Base-by-base conservation (phyloP, 192 early-diverging fungal species). In the Geranomyces michiganensis region DNA sequence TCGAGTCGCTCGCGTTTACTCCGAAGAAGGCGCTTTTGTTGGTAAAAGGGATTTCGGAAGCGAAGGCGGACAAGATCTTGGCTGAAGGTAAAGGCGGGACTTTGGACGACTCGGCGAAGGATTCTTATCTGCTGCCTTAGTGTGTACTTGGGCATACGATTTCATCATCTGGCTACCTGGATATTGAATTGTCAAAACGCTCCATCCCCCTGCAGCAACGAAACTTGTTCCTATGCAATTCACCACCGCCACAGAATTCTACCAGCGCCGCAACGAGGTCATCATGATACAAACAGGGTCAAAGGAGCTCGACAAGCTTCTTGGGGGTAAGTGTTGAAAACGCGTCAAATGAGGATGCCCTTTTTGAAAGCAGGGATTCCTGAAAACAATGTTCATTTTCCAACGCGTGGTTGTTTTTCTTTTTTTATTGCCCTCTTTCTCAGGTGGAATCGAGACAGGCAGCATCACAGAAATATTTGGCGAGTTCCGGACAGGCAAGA, bases 401-500 rank as follows among this genome's bases (percentile, higher is more conserved):
- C n/a, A n/a, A n/a, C n/a, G n/a, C n/a, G 43, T 51, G 22, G 26
- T 53, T 21, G 19, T 36, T 21, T 45, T 24, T 48, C 31, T 53
- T 21, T 12, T 36, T 21, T 45, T 24, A 29, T 30, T 4, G 51
- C 6, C 51, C 4, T 53, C 51, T 4, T 53, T 26, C 46, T 49
- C 60, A 87, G 87, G 91, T 61, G 96, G 96, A 17, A 90, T 99
- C 51, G 96, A 99, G 71, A 97, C 96, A 4, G 96, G 96, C 1
- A 85, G 92, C 5, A 97, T 99, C 36, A 99, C 96, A 24, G 96
- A 99, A 76, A 82, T 99, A 0, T 99, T 97, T 90, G 96, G 96
- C 32, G 96, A 99, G 80, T 99, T 99, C 73, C 81, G 96, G 56
- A 99, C 96, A 7, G 96, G 96, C 69, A 99, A 99, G 79, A 96